phyloP scores from a whole-genome alignment of 1,284 basidiomycete species.

The Heterobasidion annosum region DNA sequence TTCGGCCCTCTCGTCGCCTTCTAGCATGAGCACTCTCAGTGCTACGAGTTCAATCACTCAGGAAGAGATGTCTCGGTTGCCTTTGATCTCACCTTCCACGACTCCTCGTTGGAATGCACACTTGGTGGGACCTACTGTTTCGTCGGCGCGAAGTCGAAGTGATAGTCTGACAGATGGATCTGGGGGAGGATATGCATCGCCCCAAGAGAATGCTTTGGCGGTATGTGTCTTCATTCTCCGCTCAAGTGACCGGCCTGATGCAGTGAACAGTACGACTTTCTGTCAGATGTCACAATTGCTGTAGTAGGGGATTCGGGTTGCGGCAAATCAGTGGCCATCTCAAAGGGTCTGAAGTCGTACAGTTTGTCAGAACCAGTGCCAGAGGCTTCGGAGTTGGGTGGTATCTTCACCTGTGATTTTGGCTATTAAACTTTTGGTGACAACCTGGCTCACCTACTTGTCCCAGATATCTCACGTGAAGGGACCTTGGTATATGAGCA shows the following conservation, averaged over 20 bases:
- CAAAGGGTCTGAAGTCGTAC: slow-evolving; percentile 54
- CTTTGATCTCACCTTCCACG: background rate
- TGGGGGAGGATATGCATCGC: background rate
- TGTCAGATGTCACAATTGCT: slow-evolving; percentile 40
- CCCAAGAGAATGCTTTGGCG: background rate
- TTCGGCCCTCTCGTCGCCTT: slow-evolving; percentile 29
- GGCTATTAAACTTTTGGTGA: background rate
- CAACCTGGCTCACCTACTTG: background rate
- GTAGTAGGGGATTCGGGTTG: slow-evolving; percentile 62
- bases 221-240: background rate
- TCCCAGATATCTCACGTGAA: slow-evolving; percentile 38
- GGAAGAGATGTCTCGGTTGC: slow-evolving; percentile 29
- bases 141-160: slow-evolving; percentile 40
- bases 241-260: slow-evolving; percentile 14
- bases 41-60: slow-evolving; percentile 22
- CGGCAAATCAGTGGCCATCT: slow-evolving; percentile 65
- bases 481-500: slow-evolving; percentile 31
- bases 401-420: slow-evolving; percentile 16
- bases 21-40: slow-evolving; percentile 28
- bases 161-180: slow-evolving; percentile 32
- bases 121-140: slow-evolving; percentile 15
- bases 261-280: slow-evolving; percentile 4
- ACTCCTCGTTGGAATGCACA: background rate
- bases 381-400: slow-evolving; percentile 20
- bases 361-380: slow-evolving; percentile 38